These are phyloP conservation scores for Syzygium oleosum DNA, from an alignment of 345 rosid species.

Conservation along the genomic window DNA sequence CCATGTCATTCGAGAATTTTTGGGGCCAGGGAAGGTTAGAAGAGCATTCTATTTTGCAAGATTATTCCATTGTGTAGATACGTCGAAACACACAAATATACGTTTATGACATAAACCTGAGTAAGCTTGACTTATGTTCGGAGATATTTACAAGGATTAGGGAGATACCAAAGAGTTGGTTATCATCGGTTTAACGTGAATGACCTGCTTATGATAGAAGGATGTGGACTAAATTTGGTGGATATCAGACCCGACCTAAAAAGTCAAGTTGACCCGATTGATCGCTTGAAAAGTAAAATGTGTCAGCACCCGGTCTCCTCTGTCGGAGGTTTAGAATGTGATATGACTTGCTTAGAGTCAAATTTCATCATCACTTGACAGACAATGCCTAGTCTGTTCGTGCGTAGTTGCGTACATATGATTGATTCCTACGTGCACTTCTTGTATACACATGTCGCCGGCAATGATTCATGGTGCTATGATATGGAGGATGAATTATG, in stretches of 20 bases:
- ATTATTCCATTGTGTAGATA: neutral
- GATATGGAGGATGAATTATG: neutral
- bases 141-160: neutral
- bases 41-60: neutral
- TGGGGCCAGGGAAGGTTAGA: neutral
- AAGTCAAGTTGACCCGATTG: neutral
- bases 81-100: too few relatives aligned
- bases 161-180: neutral
- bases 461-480: neutral
- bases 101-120: accelerated
- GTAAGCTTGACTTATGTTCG: accelerated
- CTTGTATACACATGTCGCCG: neutral
- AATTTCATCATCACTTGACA: neutral
- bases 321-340: neutral
- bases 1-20: neutral
- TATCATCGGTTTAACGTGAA: neutral
- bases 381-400: neutral
- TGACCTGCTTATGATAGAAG: neutral
- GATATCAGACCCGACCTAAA: neutral
- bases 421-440: neutral
- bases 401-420: neutral
- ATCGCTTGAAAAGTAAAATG: neutral
- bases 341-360: neutral
- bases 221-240: neutral
- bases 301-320: neutral